These are phyloP conservation scores for Paecilomyces dactylethromorphus DNA, from an alignment of 2,329 filamentous ascomycete genomes.

Conservation along the genomic window DNA sequence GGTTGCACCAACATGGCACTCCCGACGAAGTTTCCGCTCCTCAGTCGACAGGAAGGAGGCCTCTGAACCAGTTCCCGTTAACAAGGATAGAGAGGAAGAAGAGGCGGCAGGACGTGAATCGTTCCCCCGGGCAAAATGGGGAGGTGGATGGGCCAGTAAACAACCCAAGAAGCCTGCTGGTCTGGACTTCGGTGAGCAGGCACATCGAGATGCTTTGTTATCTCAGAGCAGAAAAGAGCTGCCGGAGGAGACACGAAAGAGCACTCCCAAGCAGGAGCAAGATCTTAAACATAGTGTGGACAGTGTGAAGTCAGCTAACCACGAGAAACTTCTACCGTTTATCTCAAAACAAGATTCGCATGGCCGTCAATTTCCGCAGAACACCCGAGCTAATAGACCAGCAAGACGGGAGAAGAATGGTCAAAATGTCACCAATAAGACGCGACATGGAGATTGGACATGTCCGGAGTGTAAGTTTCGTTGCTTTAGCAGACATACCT, in stretches of 20 bases:
- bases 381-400: not conserved
- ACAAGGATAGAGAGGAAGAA: constrained; percentile 12
- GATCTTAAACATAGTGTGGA: not conserved
- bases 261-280: not conserved
- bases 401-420: not conserved
- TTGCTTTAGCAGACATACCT: constrained; percentile 13
- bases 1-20: constrained; percentile 11
- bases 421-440: not conserved
- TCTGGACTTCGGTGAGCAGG: constrained; percentile 25
- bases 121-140: constrained; percentile 20
- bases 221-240: constrained; percentile 6
- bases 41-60: constrained; percentile 20
- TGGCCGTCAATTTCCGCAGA: not conserved
- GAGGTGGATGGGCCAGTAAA: constrained; percentile 15
- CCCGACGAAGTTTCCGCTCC: constrained; percentile 28
- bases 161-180: constrained; percentile 13
- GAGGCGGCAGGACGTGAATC: constrained; percentile 8
- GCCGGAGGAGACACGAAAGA: not conserved
- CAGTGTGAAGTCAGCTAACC: not conserved
- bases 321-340: not conserved
- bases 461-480: constrained; percentile 18
- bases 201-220: constrained; percentile 22
- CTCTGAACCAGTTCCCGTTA: constrained; percentile 17
- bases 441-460: constrained; percentile 16
- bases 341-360: not conserved